Base-by-base conservation (phyloP, 176 grass and related monocot genomes). In the Carex pumila region DNA sequence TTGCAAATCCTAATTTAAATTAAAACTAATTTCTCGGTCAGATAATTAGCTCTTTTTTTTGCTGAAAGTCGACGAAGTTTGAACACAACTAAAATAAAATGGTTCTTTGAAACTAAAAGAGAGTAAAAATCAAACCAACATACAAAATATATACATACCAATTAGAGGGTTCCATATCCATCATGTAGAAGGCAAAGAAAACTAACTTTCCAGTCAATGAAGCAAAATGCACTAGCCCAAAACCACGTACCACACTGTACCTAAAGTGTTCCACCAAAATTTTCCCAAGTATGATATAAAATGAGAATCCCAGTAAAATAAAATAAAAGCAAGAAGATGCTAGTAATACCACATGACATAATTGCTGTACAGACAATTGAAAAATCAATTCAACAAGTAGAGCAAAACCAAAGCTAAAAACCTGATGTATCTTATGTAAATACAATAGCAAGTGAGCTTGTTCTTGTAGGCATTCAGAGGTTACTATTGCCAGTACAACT, bases 211-310 rank as follows among this genome's bases (percentile, higher is more conserved):
- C 58, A 29, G 14, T 45, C 79, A 81, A 64, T 64, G 36, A 21
- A 52, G 70, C 70, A 73, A 61, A 60, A 81, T 81, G 79, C 31
- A 22, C 79, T 43, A 80, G 22, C 76, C 54, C 30, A 55, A 55
- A 59, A 80, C 30, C 56, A 58, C 10, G 32, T 80, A 80, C 76
- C 77, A 56, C 29, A 80, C 55, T 61, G 57, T 80, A 80, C 77
- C 77, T 80, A 80, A 53, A 80, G 77, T 61, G 25, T 58, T 22
- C 14, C 77, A 80, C 29, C 76, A 79, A 80, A 80, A 80, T 41
- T 61, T 80, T 37, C 55, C 15, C 53, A 56, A 58, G 54, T 18
- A 80, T 80, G 4, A 80, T 79, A 80, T 61, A 80, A 39, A 61
- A 80, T 36, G 56, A 80, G 32, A 80, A 80, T 59, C 77, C 19